Conservation (phyloP, 352 stramenopile genomes). For the Phytopythium cucurbitacearum region DNA sequence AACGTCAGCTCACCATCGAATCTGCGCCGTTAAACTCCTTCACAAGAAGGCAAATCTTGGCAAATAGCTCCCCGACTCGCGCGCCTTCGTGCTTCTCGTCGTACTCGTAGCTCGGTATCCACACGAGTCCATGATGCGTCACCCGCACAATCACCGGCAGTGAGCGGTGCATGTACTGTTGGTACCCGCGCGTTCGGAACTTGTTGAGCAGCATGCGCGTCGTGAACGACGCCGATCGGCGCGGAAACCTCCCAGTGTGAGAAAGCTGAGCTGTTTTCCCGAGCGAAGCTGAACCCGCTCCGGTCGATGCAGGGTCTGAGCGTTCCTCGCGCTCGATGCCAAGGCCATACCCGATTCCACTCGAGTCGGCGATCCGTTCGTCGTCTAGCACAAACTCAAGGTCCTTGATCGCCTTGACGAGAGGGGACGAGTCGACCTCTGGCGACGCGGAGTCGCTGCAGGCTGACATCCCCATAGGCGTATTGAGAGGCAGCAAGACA, state of each 20-base stretch:
- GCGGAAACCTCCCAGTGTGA: slow-evolving; percentile 11
- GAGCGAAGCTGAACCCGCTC: background rate
- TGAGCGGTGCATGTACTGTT: slow-evolving; percentile 70
- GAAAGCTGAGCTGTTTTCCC: background rate
- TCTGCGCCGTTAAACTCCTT: too few species aligned
- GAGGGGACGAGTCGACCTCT: slow-evolving; percentile 18
- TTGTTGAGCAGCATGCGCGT: slow-evolving; percentile 29
- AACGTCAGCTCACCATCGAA: too few species aligned
- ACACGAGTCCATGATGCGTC: slow-evolving; percentile 63
- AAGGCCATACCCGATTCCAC: slow-evolving; percentile 63
- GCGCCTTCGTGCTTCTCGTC: slow-evolving; percentile 40
- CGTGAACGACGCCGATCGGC: slow-evolving; percentile 29
- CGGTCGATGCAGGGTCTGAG: background rate
- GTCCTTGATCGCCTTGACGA: slow-evolving; percentile 28
- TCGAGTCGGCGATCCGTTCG: slow-evolving; percentile 55
- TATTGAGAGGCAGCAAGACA: slow-evolving; percentile 45
- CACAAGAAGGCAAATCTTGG: too few species aligned
- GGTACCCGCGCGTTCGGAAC: slow-evolving; percentile 60
- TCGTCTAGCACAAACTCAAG: slow-evolving; percentile 69
- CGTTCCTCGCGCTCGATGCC: slow-evolving; percentile 46
- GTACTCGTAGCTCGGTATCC: slow-evolving; percentile 76
- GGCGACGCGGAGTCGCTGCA: slow-evolving; percentile 11
- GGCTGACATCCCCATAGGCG: background rate
- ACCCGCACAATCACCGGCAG: slow-evolving; percentile 66
- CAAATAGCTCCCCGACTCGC: slow-evolving; percentile 17